Percentiles rank a stretch among this genome's conserved stretches.
These are phyloP conservation scores for Phytopythium aichiense DNA, from an alignment of 352 stramenopile species.

Conservation along the genomic window DNA sequence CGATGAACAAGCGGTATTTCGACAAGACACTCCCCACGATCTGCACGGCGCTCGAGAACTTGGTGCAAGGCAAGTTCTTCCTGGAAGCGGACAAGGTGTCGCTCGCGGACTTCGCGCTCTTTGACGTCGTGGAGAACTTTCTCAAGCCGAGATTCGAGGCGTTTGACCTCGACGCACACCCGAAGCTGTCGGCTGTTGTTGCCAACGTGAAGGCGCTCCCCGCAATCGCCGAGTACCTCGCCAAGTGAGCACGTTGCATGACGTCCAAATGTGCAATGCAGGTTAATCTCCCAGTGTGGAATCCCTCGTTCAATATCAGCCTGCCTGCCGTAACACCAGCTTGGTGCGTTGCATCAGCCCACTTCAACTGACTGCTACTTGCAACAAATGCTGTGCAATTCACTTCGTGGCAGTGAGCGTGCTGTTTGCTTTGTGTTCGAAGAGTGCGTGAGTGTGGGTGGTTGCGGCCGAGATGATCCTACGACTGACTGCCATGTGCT, in stretches of 20 bases:
- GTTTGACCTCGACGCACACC: constrained; percentile 28
- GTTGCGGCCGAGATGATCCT: too few species aligned
- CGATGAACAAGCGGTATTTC: constrained; percentile 36
- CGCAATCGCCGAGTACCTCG: constrained; percentile 27
- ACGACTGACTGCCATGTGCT: too few species aligned
- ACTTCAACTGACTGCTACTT: constrained; percentile 10
- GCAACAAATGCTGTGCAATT: constrained; percentile 2
- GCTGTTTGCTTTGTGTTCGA: too few species aligned
- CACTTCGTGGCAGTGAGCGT: too few species aligned
- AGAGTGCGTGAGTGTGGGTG: too few species aligned
- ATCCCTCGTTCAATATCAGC: too few species aligned
- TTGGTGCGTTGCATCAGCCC: too few species aligned
- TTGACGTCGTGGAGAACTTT: constrained; percentile 38
- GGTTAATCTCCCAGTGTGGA: too few species aligned
- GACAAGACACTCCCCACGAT: constrained; percentile 32
- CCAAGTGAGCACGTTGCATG: constrained; percentile 9
- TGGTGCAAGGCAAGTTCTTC: constrained; percentile 50
- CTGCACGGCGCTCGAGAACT: constrained; percentile 32
- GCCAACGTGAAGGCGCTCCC: constrained; percentile 29
- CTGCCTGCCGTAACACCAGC: not conserved
- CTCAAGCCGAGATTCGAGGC: constrained; percentile 10
- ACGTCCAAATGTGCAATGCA: too few species aligned
- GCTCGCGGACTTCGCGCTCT: constrained; percentile 28
- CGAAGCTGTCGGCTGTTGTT: constrained; percentile 40
- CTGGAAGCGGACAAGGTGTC: constrained; percentile 25